Conservation (phyloP, 441 rosid genomes). For the Gossypium gossypioides region DNA sequence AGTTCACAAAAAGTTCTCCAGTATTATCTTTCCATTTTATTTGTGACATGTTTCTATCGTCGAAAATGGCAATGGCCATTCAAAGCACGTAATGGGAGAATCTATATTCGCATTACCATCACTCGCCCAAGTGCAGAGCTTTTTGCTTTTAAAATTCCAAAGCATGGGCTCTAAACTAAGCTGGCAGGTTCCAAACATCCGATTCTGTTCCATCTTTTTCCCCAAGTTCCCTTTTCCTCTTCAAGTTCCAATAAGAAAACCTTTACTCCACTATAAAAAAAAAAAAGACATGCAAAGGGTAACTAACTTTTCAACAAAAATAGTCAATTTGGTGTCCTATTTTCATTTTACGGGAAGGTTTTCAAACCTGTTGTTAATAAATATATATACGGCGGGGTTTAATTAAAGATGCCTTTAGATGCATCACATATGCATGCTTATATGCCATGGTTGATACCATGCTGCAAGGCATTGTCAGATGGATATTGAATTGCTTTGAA, state of each 20-base stretch:
- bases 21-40: not conserved
- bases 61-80: not conserved
- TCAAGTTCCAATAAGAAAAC: not conserved
- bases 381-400: not conserved
- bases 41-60: slow-evolving; percentile 4
- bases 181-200: not conserved
- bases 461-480: slow-evolving; percentile 1
- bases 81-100: not conserved
- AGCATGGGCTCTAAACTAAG: not conserved
- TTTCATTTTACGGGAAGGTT: not conserved
- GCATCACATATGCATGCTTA: not conserved
- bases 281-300: not conserved
- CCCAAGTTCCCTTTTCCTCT: not conserved
- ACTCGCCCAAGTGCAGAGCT: not conserved
- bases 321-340: not conserved
- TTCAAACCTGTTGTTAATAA: not conserved
- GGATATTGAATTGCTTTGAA: not conserved
- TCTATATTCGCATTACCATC: not conserved
- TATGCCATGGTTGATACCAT: not conserved
- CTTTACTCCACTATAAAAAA: not conserved
- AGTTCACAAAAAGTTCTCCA: not conserved
- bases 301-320: not conserved
- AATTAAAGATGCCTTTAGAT: not conserved
- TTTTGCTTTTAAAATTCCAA: slow-evolving; percentile 4
- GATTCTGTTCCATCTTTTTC: slow-evolving; percentile 3